Evolutionary conservation across 2,329 filamentous ascomycete genomes (phyloP).

Genomic region (Arthrobotrys musiformis): DNA sequence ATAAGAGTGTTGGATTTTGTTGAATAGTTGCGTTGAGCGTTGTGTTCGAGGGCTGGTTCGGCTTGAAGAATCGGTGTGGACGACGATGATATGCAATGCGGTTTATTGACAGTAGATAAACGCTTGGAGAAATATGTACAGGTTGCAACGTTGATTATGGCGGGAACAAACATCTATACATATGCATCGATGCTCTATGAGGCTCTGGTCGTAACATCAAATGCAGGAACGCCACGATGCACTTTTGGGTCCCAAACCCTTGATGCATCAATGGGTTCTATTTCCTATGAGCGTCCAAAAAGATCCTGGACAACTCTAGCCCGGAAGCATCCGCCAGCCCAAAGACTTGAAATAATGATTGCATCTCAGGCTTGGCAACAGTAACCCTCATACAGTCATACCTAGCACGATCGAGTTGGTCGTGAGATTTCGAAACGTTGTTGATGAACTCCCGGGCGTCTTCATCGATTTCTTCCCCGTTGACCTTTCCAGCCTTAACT

Average conservation of each 20-base stretch:
- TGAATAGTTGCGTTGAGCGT: constrained; percentile 23
- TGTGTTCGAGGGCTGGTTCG: neutral
- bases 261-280: neutral
- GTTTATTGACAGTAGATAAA: neutral
- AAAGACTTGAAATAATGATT: neutral
- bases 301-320: constrained; percentile 24
- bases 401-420: neutral
- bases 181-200: too few species aligned
- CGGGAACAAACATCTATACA: neutral
- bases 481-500: neutral
- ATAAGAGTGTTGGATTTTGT: constrained; percentile 7
- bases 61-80: neutral
- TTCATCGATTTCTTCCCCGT: neutral
- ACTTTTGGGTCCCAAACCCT: too few species aligned
- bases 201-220: neutral
- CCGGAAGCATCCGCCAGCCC: constrained; percentile 5
- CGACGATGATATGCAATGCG: neutral
- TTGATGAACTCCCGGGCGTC: neutral
- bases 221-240: too few species aligned
- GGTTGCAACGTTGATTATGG: neutral
- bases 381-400: constrained; percentile 24
- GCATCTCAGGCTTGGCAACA: neutral
- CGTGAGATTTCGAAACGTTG: neutral
- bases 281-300: constrained; percentile 17
- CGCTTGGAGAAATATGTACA: neutral